Evolutionary conservation across 257 asterid species (phyloP).

Genomic region (Nyctanthes arbortristis): DNA sequence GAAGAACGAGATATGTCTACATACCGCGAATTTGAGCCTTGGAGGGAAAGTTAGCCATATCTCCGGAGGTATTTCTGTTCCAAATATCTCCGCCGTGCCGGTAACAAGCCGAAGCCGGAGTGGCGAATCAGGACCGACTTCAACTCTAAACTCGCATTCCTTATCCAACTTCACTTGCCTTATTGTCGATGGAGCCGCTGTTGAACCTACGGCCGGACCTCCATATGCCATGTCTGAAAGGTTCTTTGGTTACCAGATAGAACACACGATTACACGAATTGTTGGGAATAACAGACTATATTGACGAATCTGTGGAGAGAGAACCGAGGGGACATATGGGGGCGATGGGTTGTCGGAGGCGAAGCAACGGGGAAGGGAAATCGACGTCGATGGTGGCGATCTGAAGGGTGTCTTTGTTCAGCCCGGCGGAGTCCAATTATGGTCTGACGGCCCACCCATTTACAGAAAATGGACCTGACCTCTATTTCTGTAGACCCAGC

Average conservation of each 20-base stretch:
- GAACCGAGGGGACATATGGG: background rate
- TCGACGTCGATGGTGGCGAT: slow-evolving; percentile 1
- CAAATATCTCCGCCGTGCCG: slow-evolving; percentile 88
- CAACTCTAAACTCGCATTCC: slow-evolving; percentile 91
- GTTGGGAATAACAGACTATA: too few relatives aligned
- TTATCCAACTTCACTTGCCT: slow-evolving; percentile 89
- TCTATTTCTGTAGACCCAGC: too few relatives aligned
- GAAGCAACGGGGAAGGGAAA: background rate
- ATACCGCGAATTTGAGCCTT: slow-evolving; percentile 84
- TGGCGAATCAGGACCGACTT: slow-evolving; percentile 71
- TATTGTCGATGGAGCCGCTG: slow-evolving; percentile 42
- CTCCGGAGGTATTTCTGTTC: slow-evolving; percentile 91
- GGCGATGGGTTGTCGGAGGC: background rate
- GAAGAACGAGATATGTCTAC: slow-evolving; percentile 1
- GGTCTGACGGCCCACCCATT: too few relatives aligned
- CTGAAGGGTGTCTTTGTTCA: slow-evolving; percentile 4
- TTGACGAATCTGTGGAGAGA: too few relatives aligned
- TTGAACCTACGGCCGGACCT: slow-evolving; percentile 58
- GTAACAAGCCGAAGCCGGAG: slow-evolving; percentile 75
- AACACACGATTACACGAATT: background rate
- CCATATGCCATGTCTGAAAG: slow-evolving; percentile 62
- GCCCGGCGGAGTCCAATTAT: too few relatives aligned
- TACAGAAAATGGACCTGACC: too few relatives aligned
- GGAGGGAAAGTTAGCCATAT: slow-evolving; percentile 77
- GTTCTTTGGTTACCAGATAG: background rate